Base-by-base conservation (phyloP, 352 stramenopile genomes). In the Globisporangium cylindrosporum region DNA sequence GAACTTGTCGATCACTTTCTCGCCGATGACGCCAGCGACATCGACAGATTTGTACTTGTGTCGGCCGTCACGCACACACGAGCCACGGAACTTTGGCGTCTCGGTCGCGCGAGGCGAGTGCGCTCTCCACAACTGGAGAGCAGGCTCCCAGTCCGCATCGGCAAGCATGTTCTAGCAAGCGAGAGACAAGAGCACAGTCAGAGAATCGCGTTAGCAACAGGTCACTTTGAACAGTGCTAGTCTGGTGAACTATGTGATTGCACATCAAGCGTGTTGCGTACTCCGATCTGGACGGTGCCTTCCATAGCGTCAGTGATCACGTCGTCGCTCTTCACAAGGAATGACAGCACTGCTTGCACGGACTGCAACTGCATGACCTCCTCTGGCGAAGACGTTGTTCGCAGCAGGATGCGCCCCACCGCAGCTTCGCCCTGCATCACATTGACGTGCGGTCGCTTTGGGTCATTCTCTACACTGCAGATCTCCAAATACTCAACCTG, bases 11-110 rank as follows among this genome's bases (percentile, higher is more conserved):
- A 87, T 58, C 48, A 91, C 75, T 12, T 67, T 73, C 10, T 76
- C 83, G 43, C 84, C 84, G 10, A 94, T 77, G 66, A 88, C 80
- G 18, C 75, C 84, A 0, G 86, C 83, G 22, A 94, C 72, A 34
- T 72, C 74, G 29, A 89, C 77, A 15, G 84, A 94, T 27, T 88
- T 89, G 70, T 88, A 94, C 24, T 73, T 75, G 67, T 94, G 86
- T 14, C 84, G 84, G 2, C 86, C 86, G 58, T 94, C 86, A 20
- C 86, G 84, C 55, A 94, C 84, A 68, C 86, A 93, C 15, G 86
- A 94, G 10, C 81, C 86, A 25, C 86, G 81, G 64, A 94, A 94
- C 24, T 73, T 80, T 9, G 88, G 82, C 7, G 58, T 63, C 12
- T 75, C 70, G 1, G 69, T 64, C 1, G 64, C 66, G 38, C 62